Base-by-base conservation (phyloP, 257 asterid species). In the Primulina tabacum region DNA sequence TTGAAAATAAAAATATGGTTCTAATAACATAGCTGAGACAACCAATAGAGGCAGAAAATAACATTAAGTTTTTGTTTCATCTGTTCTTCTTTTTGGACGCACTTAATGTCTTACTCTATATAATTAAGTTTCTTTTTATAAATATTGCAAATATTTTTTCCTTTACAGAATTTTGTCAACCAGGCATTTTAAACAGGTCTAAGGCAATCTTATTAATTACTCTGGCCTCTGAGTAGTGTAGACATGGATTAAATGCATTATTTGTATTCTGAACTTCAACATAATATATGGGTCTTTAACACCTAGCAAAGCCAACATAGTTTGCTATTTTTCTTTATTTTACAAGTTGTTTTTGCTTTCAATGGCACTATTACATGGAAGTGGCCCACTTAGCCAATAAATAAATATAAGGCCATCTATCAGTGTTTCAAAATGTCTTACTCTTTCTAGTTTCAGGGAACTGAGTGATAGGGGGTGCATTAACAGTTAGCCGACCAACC, bases 401-500 rank as follows among this genome's bases (percentile, higher is more conserved):
- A 16, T 10, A 11, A 40, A 40, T 40, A 40, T 2, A 40, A 40
- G 50, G 35, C 7, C 35, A 33, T 33, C 7, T 33, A 5, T 33
- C 7, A 33, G 4, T 33, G 35, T 5, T 33, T 33, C 16, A 3
- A 40, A 40, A 40, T 2, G 11, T 10, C 50, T 40, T 40, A 10
- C 0, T 40, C 50, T 40, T 0, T 28, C 4, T 28, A 28, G 5
- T 40, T 40, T 40, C 50, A 2, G 50, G 5, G 50, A 28, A 40
- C 50, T 40, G 50, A 40, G 16, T 40, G 50, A 37, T 37, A 8
- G 12, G 43, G 12, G 43, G 60, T 43, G 58, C 55, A 65, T 52
- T 21, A 28, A 28, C 53, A 62, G 50, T 26, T 35, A 63, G 47
- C 55, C 40, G 56, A 47, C 52, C 55, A 40, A 37, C 53, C 68